Conservation (phyloP, 2,329 filamentous ascomycete genomes). For the Beauveria sp. region DNA sequence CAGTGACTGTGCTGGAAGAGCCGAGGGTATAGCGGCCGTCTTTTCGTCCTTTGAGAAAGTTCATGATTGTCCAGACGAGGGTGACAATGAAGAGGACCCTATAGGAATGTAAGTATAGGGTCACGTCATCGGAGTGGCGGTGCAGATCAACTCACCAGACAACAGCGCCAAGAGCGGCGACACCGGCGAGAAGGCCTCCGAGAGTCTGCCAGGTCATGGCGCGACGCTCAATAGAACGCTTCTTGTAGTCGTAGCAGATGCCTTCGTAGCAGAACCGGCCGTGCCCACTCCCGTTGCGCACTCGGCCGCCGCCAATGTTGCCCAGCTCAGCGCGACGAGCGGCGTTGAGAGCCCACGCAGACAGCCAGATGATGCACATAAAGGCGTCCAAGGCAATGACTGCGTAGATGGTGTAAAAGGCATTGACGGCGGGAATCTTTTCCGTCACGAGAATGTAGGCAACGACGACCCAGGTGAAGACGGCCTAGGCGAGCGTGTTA, state of each 20-base stretch:
- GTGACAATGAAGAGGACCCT: conserved; percentile 33
- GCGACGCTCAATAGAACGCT: conserved; percentile 8
- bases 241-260: conserved; percentile 1
- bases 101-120: not conserved
- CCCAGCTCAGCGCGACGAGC: conserved; percentile 2
- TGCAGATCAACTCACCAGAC: conserved; percentile 27
- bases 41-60: conserved; percentile 31
- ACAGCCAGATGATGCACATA: conserved; percentile 40
- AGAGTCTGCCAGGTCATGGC: not conserved
- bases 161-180: conserved; percentile 37
- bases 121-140: too few relatives aligned
- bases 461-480: conserved; percentile 39
- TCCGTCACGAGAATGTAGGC: conserved; percentile 35
- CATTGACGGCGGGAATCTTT: conserved; percentile 26
- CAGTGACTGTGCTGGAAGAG: conserved; percentile 10
- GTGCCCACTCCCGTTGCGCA: not conserved
- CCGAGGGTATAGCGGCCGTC: conserved; percentile 24
- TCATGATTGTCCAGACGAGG: conserved; percentile 28
- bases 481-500: conserved; percentile 22
- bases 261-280: conserved; percentile 18
- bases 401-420: conserved; percentile 36
- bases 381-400: conserved; percentile 36
- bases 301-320: not conserved
- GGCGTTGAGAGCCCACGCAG: conserved; percentile 21
- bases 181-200: conserved; percentile 23